These are phyloP conservation scores for Suhomyces xylopsoci DNA, from an alignment of 805 yeast genomes.

Conservation along the genomic window DNA sequence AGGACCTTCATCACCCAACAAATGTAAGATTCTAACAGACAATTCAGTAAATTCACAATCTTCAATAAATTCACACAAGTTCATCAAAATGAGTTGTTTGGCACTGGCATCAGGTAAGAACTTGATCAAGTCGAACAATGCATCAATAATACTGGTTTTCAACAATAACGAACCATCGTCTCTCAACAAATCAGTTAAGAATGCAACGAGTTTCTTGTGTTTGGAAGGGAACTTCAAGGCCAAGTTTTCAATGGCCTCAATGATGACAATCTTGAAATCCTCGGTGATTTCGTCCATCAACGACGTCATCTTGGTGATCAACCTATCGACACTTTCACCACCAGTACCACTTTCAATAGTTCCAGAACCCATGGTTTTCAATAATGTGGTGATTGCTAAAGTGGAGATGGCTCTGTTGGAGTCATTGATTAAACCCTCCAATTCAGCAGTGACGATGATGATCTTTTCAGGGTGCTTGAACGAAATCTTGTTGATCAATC, in stretches of 20 bases:
- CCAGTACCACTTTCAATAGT: slow-evolving; percentile 35
- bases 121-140: slow-evolving; percentile 85
- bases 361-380: slow-evolving; percentile 87
- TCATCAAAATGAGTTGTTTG: slow-evolving; percentile 77
- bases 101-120: slow-evolving; percentile 72
- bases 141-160: slow-evolving; percentile 86
- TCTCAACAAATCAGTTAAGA: slow-evolving; percentile 78
- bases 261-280: slow-evolving; percentile 90
- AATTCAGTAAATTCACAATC: slow-evolving; percentile 96
- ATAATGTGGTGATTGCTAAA: slow-evolving; percentile 91
- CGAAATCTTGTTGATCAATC: slow-evolving; percentile 84
- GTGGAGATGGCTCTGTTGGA: slow-evolving; percentile 90
- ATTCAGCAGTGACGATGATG: slow-evolving; percentile 75
- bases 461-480: slow-evolving; percentile 75
- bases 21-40: slow-evolving; percentile 86
- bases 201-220: slow-evolving; percentile 75
- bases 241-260: slow-evolving; percentile 89
- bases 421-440: slow-evolving; percentile 85
- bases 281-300: slow-evolving; percentile 93
- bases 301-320: slow-evolving; percentile 80
- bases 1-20: slow-evolving; percentile 95
- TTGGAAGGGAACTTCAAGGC: slow-evolving; percentile 92
- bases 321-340: slow-evolving; percentile 72
- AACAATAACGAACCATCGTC: slow-evolving; percentile 88
- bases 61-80: slow-evolving; percentile 93